phyloP scores from a whole-genome alignment of 495 filamentous ascomycete genomes.

The Podospora appendiculata region DNA sequence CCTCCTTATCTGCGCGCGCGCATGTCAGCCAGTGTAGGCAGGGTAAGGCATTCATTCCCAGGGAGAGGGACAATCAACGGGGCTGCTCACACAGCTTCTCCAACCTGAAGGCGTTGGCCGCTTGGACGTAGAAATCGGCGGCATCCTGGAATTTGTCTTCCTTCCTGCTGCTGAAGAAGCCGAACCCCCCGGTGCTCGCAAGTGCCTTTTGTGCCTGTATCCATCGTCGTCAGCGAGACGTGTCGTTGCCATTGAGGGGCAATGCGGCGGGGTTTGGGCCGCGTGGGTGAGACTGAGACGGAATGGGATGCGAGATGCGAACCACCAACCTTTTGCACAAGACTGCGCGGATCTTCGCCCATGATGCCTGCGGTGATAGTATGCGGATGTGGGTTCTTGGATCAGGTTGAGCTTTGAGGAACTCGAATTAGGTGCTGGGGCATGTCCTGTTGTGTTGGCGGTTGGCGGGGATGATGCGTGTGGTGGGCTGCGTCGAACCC shows the following conservation, averaged over 20 bases:
- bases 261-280: conserved; percentile 11
- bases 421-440: too few relatives aligned
- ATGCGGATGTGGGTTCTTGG: too few relatives aligned
- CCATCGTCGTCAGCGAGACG: conserved; percentile 13
- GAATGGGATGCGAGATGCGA: conserved; percentile 39
- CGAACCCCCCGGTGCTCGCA: conserved; percentile 59
- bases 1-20: conserved; percentile 60
- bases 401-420: too few relatives aligned
- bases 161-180: conserved; percentile 67
- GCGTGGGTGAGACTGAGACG: conserved; percentile 15
- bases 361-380: too few relatives aligned
- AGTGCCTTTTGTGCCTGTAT: conserved; percentile 72
- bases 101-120: conserved; percentile 73
- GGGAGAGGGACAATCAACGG: neutral
- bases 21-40: neutral
- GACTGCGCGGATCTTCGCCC: neutral
- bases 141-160: conserved; percentile 78
- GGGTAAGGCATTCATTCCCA: neutral
- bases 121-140: conserved; percentile 71
- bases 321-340: neutral
- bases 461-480: too few relatives aligned
- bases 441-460: too few relatives aligned
- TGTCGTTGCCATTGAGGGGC: conserved; percentile 5
- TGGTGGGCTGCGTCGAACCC: too few relatives aligned
- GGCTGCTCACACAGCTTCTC: conserved; percentile 54